Evolutionary conservation across 805 yeast genomes (phyloP).

Genomic region (Barnettozyma salicaria): DNA sequence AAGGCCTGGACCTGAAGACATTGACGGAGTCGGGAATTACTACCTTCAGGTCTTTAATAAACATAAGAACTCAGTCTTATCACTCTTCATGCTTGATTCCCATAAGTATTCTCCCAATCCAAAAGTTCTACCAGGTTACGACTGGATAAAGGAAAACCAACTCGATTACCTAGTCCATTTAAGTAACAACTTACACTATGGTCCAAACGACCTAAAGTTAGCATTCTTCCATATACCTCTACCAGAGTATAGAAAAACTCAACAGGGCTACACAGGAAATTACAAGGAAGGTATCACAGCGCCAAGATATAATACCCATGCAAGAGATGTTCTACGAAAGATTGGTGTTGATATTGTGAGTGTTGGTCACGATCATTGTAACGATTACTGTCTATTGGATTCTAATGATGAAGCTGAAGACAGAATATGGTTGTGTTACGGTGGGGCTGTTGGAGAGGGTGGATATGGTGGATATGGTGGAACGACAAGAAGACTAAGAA

Average conservation of each 20-base stretch:
- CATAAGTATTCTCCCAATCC: slow-evolving; percentile 69
- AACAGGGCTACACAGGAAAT: slow-evolving; percentile 50
- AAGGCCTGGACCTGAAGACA: slow-evolving; percentile 53
- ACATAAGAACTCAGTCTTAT: slow-evolving; percentile 38
- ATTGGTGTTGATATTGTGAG: slow-evolving; percentile 68
- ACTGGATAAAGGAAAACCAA: slow-evolving; percentile 73
- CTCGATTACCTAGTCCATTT: slow-evolving; percentile 46
- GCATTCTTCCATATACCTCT: slow-evolving; percentile 94
- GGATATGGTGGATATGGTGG: slow-evolving; percentile 95
- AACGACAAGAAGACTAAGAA: slow-evolving; percentile 70
- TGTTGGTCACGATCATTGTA: slow-evolving; percentile 95
- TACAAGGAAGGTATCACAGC: slow-evolving; percentile 73
- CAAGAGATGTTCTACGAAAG: slow-evolving; percentile 49
- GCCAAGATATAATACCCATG: slow-evolving; percentile 64
- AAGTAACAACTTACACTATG: slow-evolving; percentile 26
- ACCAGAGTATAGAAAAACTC: slow-evolving; percentile 64
- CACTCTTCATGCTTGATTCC: slow-evolving; percentile 76
- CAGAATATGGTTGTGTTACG: slow-evolving; percentile 81
- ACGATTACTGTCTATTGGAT: slow-evolving; percentile 78
- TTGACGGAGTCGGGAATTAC: slow-evolving; percentile 85
- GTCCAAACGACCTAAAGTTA: slow-evolving; percentile 52
- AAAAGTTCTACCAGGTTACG: slow-evolving; percentile 73
- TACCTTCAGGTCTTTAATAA: slow-evolving; percentile 44
- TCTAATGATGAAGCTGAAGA: slow-evolving; percentile 27
- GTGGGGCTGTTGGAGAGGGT: slow-evolving; percentile 92